Evolutionary conservation across 2,329 filamentous ascomycete genomes (phyloP).

Genomic region (Dendrostoma leiphaemia): DNA sequence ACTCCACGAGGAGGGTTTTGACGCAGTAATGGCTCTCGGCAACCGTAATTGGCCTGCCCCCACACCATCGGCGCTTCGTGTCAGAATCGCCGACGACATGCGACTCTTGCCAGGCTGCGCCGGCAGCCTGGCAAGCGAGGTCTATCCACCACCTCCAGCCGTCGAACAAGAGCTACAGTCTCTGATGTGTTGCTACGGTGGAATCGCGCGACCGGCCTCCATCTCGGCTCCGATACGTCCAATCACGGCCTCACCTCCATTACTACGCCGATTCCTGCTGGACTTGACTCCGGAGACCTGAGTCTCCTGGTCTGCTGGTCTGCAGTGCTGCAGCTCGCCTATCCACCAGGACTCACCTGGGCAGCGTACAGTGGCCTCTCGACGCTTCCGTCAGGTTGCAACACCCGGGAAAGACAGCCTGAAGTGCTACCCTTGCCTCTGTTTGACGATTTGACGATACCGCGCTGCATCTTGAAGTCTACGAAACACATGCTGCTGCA

Average conservation of each 20-base stretch:
- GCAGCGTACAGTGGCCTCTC: too few species aligned
- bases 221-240: too few species aligned
- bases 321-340: not conserved
- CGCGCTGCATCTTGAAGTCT: not conserved
- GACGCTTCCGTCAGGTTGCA: not conserved
- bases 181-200: too few species aligned
- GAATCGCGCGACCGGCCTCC: too few species aligned
- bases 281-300: not conserved
- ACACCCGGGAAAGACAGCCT: not conserved
- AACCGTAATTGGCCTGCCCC: not conserved
- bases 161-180: not conserved
- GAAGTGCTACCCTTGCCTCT: not conserved
- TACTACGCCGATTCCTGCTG: not conserved
- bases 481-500: not conserved
- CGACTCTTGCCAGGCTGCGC: not conserved
- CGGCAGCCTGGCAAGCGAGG: not conserved
- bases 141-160: not conserved
- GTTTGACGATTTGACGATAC: not conserved
- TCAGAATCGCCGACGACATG: slow-evolving; percentile 4
- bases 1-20: too few species aligned
- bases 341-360: not conserved
- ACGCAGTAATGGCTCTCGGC: too few species aligned
- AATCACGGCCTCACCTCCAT: not conserved
- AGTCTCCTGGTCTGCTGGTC: not conserved
- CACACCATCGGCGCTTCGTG: slow-evolving; percentile 2